A percentile compares a stretch with the other conserved stretches of the same genome.
These are phyloP conservation scores for Termitomyces sp. DNA, from an alignment of 768 basidiomycete genomes.

Conservation along the genomic window DNA sequence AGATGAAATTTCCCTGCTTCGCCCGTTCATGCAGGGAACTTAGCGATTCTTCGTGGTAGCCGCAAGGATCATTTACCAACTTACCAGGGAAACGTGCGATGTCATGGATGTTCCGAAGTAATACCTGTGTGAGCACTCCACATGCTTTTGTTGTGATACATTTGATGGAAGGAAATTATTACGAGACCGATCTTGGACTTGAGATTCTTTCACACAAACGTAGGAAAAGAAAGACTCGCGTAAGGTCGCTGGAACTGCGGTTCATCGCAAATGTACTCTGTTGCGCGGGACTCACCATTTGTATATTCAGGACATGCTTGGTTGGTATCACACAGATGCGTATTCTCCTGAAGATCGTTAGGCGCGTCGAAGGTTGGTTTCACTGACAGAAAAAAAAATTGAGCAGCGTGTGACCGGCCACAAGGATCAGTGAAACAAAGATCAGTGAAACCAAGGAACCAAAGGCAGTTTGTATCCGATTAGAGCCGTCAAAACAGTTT, in stretches of 20 bases:
- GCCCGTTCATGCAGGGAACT: neutral
- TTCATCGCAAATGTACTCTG: neutral
- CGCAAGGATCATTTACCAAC: neutral
- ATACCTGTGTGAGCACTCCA: neutral
- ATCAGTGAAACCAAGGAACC: neutral
- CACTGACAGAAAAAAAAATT: neutral
- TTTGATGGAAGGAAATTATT: conserved; percentile 4
- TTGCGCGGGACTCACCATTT: neutral
- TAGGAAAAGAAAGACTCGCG: no score
- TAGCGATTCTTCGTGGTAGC: neutral
- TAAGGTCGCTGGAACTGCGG: no score
- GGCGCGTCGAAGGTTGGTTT: no score
- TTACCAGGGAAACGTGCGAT: neutral
- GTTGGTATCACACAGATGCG: neutral
- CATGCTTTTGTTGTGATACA: neutral
- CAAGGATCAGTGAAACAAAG: neutral
- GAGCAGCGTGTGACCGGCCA: no score
- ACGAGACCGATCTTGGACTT: neutral
- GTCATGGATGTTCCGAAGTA: neutral
- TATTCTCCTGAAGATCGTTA: no score
- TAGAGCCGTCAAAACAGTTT: neutral
- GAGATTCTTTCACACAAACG: neutral
- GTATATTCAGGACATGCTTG: neutral
- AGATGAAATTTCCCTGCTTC: no score
- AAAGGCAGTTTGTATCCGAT: neutral